Conservation (phyloP, 2,329 filamentous ascomycete species). For the Stagonosporopsis vannaccii region DNA sequence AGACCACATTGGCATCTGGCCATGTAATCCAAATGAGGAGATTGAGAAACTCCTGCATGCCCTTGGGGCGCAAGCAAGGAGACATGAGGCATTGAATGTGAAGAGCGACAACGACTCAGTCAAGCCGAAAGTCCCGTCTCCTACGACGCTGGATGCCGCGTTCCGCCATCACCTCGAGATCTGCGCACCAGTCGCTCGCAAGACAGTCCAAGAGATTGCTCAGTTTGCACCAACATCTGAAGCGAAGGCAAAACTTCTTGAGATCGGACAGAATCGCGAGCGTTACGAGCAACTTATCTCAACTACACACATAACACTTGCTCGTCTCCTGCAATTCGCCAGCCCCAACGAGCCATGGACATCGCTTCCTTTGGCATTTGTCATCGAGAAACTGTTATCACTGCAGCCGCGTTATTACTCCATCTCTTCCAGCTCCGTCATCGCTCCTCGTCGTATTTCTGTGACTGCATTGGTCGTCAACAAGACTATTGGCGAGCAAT, state of each 20-base stretch:
- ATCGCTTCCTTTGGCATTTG: conserved; percentile 41
- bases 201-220: conserved; percentile 47
- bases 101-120: conserved; percentile 35
- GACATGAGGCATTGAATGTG: conserved; percentile 36
- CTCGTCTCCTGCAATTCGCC: conserved; percentile 46
- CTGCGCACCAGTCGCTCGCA: conserved; percentile 51
- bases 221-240: conserved; percentile 50
- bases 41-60: conserved; percentile 42
- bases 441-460: conserved; percentile 44
- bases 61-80: conserved; percentile 34
- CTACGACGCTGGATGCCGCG: conserved; percentile 50
- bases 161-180: conserved; percentile 59
- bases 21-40: conserved; percentile 50
- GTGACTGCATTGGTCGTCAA: conserved; percentile 52
- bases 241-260: conserved; percentile 41
- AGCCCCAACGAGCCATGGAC: conserved; percentile 41
- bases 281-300: conserved; percentile 43
- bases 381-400: conserved; percentile 38
- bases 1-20: conserved; percentile 54
- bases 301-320: conserved; percentile 49
- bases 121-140: conserved; percentile 51
- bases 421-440: conserved; percentile 50
- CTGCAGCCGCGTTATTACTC: conserved; percentile 45
- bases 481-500: conserved; percentile 34
- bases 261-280: conserved; percentile 43